Evolutionary conservation across 1,284 basidiomycete genomes (phyloP).

Genomic region (Pulchroboletus neoregius): DNA sequence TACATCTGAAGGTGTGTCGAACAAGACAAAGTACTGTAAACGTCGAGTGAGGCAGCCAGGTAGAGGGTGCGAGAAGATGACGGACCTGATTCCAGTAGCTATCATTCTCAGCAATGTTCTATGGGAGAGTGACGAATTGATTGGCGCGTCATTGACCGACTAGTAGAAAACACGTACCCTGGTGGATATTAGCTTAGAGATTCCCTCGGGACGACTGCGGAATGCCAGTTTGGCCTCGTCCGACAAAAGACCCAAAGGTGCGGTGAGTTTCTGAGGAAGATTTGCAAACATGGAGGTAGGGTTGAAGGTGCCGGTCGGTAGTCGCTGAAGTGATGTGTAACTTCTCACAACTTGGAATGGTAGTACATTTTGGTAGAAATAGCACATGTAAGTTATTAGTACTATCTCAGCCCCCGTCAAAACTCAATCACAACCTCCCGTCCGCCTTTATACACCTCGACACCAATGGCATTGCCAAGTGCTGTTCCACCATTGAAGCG

Average conservation of each 20-base stretch:
- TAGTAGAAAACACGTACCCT: constrained; percentile 44
- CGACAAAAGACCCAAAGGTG: constrained; percentile 76
- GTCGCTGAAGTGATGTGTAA: not conserved
- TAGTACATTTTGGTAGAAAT: too few relatives aligned
- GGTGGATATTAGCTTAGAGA: constrained; percentile 66
- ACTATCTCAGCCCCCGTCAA: not conserved
- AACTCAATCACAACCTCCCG: not conserved
- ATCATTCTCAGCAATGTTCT: constrained; percentile 74
- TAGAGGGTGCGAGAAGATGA: constrained; percentile 6
- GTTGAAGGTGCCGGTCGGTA: not conserved
- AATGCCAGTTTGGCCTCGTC: constrained; percentile 89
- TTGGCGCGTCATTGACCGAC: constrained; percentile 4
- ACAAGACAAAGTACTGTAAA: constrained; percentile 73
- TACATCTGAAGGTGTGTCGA: constrained; percentile 85
- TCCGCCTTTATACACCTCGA: constrained; percentile 7
- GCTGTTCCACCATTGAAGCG: constrained; percentile 10
- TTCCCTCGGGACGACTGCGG: constrained; percentile 73
- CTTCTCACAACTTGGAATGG: not conserved
- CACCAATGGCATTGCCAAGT: not conserved
- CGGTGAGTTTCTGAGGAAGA: constrained; percentile 64
- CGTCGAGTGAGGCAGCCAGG: constrained; percentile 12
- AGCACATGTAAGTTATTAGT: too few relatives aligned
- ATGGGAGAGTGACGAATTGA: constrained; percentile 6
- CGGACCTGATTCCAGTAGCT: constrained; percentile 82
- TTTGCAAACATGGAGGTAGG: constrained; percentile 51